Percentiles rank a stretch among this genome's conserved stretches.
phyloP scores from a whole-genome alignment of 2,329 filamentous ascomycete genomes.

The Ambrosiella beaveri region DNA sequence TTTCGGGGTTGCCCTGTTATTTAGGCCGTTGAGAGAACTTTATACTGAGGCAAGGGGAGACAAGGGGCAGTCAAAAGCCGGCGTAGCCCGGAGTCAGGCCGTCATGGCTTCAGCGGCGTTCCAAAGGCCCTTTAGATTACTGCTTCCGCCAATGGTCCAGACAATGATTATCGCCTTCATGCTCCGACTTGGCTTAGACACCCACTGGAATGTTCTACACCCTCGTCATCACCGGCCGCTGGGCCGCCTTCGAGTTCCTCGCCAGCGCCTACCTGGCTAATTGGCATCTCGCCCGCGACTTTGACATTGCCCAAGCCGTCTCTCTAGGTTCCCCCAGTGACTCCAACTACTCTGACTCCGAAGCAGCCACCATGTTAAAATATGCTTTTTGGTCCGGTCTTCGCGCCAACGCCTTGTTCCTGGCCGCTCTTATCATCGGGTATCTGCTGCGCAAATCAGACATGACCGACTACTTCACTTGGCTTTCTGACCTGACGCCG shows the following conservation, averaged over 20 bases:
- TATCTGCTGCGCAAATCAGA: conserved; percentile 23
- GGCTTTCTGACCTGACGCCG: conserved; percentile 30
- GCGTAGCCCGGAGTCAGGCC: conserved; percentile 24
- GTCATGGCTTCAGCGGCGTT: conserved; percentile 34
- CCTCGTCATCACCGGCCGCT: background rate
- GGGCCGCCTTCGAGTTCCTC: conserved; percentile 23
- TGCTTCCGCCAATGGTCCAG: conserved; percentile 31
- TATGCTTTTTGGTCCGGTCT: background rate
- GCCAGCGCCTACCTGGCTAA: conserved; percentile 38
- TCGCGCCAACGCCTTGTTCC: background rate
- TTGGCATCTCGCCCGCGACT: conserved; percentile 27
- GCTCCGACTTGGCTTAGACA: conserved; percentile 29
- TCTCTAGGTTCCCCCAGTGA: background rate
- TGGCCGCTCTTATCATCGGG: conserved; percentile 17
- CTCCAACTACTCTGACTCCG: background rate
- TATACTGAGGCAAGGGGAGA: conserved; percentile 26
- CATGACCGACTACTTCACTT: conserved; percentile 36
- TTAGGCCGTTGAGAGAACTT: conserved; percentile 31
- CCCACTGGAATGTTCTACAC: conserved; percentile 33
- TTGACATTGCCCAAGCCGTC: background rate
- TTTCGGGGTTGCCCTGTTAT: conserved; percentile 41
- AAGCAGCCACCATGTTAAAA: background rate
- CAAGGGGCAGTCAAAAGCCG: conserved; percentile 30
- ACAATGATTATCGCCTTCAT: conserved; percentile 30
- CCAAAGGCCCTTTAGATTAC: conserved; percentile 33